Percentiles rank a stretch among this genome's conserved stretches.
Evolutionary conservation across 768 basidiomycete species (phyloP).

Genomic region (Myochromella boudieri): DNA sequence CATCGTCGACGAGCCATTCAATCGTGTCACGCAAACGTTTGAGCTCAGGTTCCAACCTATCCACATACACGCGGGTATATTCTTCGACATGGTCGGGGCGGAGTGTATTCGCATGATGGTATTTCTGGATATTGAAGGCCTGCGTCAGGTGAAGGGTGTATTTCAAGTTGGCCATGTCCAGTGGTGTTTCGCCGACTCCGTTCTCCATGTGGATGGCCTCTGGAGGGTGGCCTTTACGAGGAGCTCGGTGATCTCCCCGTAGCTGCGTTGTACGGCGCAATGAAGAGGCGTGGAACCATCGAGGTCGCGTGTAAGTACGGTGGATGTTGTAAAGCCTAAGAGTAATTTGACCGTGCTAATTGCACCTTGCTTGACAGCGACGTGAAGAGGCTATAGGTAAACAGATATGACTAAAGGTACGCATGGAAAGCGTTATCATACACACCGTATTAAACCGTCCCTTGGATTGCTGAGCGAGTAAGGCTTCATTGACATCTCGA

Average conservation of each 20-base stretch:
- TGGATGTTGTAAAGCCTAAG: constrained; percentile 34
- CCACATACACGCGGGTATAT: constrained; percentile 1
- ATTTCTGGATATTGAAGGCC: constrained; percentile 1
- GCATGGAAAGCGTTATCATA: background rate
- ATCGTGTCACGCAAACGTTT: constrained; percentile 20
- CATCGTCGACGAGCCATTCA: constrained; percentile 21
- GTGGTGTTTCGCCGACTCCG: constrained; percentile 42
- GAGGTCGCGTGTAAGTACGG: constrained; percentile 40
- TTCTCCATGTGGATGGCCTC: constrained; percentile 49
- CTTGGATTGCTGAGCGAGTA: constrained; percentile 49
- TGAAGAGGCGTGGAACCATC: constrained; percentile 56
- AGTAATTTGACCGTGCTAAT: constrained; percentile 32
- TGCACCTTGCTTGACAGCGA: constrained; percentile 42
- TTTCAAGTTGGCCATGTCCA: constrained; percentile 34
- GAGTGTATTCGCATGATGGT: background rate
- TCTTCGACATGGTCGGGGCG: constrained; percentile 7
- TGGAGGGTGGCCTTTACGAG: constrained; percentile 38
- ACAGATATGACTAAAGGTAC: background rate
- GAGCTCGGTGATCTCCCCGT: constrained; percentile 32
- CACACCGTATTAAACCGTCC: constrained; percentile 45
- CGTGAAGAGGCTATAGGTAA: constrained; percentile 46
- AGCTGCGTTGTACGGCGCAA: constrained; percentile 36
- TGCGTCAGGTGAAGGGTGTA: constrained; percentile 25
- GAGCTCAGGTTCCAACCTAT: background rate
- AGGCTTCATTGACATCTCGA: constrained; percentile 40